A percentile compares a stretch with the other conserved stretches of the same genome.
Evolutionary conservation across 768 basidiomycete species (phyloP).

Genomic region (Lanmaoa rubissima): DNA sequence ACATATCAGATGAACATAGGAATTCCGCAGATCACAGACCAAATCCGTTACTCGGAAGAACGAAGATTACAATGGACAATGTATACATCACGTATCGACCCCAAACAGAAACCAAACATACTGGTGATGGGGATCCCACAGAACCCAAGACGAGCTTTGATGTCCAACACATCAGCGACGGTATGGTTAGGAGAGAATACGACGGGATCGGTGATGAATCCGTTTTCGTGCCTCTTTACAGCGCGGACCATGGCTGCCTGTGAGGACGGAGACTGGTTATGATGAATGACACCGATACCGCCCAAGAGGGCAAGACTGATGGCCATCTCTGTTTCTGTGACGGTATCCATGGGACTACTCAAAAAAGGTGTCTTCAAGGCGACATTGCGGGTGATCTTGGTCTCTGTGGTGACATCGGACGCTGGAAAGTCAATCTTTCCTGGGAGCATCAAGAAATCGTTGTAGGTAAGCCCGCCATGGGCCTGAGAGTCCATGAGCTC

Average conservation of each 20-base stretch:
- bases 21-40: slow-evolving; percentile 74
- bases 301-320: slow-evolving; percentile 93
- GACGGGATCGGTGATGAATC: slow-evolving; percentile 95
- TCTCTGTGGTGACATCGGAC: slow-evolving; percentile 76
- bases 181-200: slow-evolving; percentile 75
- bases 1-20: slow-evolving; percentile 21
- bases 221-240: slow-evolving; percentile 98
- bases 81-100: slow-evolving; percentile 45
- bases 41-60: slow-evolving; percentile 79
- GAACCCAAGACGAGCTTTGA: slow-evolving; percentile 90
- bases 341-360: slow-evolving; percentile 99
- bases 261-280: slow-evolving; percentile 80
- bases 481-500: slow-evolving; percentile 87
- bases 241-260: slow-evolving; percentile 98
- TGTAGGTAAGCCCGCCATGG: slow-evolving; percentile 95
- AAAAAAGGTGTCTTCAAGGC: slow-evolving; percentile 92
- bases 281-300: slow-evolving; percentile 97
- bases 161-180: slow-evolving; percentile 88
- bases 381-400: slow-evolving; percentile 87
- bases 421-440: slow-evolving; percentile 95
- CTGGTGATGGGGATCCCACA: slow-evolving; percentile 98
- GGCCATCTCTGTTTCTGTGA: slow-evolving; percentile 94
- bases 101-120: slow-evolving; percentile 42
- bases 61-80: slow-evolving; percentile 67
- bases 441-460: slow-evolving; percentile 92